A percentile compares a stretch with the other conserved stretches of the same genome.
Evolutionary conservation across 192 early-diverging fungal genomes (phyloP).

Genomic region (Umbelopsis vinacea): DNA sequence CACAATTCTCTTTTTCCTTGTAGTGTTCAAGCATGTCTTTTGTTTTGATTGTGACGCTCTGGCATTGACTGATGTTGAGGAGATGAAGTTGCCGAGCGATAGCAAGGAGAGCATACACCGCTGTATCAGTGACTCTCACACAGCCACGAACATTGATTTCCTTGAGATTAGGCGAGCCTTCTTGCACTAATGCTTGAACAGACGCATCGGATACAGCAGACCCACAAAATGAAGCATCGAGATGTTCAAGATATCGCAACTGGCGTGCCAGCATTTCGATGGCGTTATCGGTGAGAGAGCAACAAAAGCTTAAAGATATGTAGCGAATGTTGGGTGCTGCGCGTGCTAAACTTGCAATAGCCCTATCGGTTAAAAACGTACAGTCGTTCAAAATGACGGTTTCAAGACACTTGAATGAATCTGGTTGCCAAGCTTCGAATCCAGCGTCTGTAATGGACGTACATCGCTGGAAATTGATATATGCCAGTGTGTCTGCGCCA

Average conservation of each 20-base stretch:
- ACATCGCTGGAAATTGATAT: slow-evolving; percentile 75
- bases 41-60: slow-evolving; percentile 29
- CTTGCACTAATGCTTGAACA: slow-evolving; percentile 46
- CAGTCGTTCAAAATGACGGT: slow-evolving; percentile 73
- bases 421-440: slow-evolving; percentile 54
- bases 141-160: slow-evolving; percentile 60
- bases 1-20: not conserved
- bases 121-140: slow-evolving; percentile 49
- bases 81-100: slow-evolving; percentile 30
- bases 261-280: slow-evolving; percentile 42
- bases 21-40: not conserved
- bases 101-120: slow-evolving; percentile 40
- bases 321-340: slow-evolving; percentile 57
- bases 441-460: slow-evolving; percentile 73
- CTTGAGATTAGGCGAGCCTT: slow-evolving; percentile 39
- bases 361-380: slow-evolving; percentile 72
- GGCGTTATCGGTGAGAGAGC: slow-evolving; percentile 68
- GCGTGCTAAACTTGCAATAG: slow-evolving; percentile 56
- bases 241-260: slow-evolving; percentile 49
- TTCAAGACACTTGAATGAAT: slow-evolving; percentile 46
- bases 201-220: slow-evolving; percentile 70
- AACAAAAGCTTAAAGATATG: slow-evolving; percentile 77
- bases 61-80: slow-evolving; percentile 48
- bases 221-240: slow-evolving; percentile 77
- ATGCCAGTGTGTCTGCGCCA: slow-evolving; percentile 56